Evolutionary conservation across 257 asterid genomes (phyloP).

Genomic region (Ocimum tenuiflorum): DNA sequence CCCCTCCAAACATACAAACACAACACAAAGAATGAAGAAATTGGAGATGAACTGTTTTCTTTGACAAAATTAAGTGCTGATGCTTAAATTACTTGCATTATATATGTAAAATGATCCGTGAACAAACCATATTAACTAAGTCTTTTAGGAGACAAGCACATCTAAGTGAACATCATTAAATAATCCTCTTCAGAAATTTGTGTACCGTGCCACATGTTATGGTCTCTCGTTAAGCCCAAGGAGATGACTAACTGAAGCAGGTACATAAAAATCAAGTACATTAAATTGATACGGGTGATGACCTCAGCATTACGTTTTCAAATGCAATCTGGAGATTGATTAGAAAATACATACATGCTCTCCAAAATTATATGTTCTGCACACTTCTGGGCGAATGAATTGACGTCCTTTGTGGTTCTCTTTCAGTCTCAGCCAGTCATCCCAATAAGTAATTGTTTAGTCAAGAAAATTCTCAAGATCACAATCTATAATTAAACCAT

Average conservation of each 20-base stretch:
- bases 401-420: slow-evolving; percentile 87
- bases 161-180: too few relatives aligned
- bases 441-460: slow-evolving; percentile 87
- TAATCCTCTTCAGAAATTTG: neutral
- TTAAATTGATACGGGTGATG: neutral
- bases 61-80: neutral
- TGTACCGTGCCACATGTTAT: neutral
- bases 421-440: slow-evolving; percentile 93
- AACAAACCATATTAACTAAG: neutral
- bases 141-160: too few relatives aligned
- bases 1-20: neutral
- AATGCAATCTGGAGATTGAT: slow-evolving; percentile 10
- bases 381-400: slow-evolving; percentile 96
- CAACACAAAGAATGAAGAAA: too few relatives aligned
- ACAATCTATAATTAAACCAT: neutral
- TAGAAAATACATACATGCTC: slow-evolving; percentile 68
- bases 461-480: slow-evolving; percentile 57
- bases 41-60: neutral
- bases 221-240: neutral
- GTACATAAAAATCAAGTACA: neutral
- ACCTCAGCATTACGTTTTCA: neutral
- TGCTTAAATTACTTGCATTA: neutral
- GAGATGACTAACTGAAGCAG: neutral
- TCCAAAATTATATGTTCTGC: slow-evolving; percentile 96
- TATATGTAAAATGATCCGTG: neutral